phyloP scores from a whole-genome alignment of 2,329 filamentous ascomycete genomes.

The Dactylonectria estremocensis region DNA sequence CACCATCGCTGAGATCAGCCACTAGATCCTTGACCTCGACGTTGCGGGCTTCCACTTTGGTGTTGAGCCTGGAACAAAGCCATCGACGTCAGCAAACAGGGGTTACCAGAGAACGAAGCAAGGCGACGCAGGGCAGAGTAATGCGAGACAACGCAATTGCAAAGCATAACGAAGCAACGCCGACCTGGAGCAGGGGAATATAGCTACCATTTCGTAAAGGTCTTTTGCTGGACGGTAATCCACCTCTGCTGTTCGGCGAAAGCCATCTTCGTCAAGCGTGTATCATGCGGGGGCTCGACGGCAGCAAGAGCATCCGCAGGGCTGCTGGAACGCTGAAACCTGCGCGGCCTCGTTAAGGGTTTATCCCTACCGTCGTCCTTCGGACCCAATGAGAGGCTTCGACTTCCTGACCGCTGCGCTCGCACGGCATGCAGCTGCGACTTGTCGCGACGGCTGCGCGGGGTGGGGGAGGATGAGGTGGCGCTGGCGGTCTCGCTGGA shows the following conservation, averaged over 20 bases:
- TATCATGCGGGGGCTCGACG: slow-evolving; percentile 65
- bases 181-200: background rate
- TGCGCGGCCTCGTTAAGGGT: slow-evolving; percentile 40
- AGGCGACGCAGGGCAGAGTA: slow-evolving; percentile 15
- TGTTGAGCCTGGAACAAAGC: slow-evolving; percentile 82
- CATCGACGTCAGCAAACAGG: slow-evolving; percentile 9
- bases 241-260: slow-evolving; percentile 76
- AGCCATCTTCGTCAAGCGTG: slow-evolving; percentile 72
- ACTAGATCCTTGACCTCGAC: slow-evolving; percentile 91
- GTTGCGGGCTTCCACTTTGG: slow-evolving; percentile 85
- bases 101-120: slow-evolving; percentile 1
- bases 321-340: slow-evolving; percentile 53
- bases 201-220: slow-evolving; percentile 91
- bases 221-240: slow-evolving; percentile 95
- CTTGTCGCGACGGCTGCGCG: slow-evolving; percentile 62
- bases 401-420: slow-evolving; percentile 61
- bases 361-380: slow-evolving; percentile 35
- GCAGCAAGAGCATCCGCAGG: slow-evolving; percentile 61
- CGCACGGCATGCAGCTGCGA: slow-evolving; percentile 66
- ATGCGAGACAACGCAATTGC: background rate
- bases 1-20: slow-evolving; percentile 91
- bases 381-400: slow-evolving; percentile 50
- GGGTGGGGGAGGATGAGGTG: slow-evolving; percentile 48
- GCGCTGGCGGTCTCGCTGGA: slow-evolving; percentile 42
- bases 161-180: background rate